Evolutionary conservation across 2,329 filamentous ascomycete species (phyloP), one percentile per base, ranked within the genome.

Genomic region (Fusarium anthophilum): DNA sequence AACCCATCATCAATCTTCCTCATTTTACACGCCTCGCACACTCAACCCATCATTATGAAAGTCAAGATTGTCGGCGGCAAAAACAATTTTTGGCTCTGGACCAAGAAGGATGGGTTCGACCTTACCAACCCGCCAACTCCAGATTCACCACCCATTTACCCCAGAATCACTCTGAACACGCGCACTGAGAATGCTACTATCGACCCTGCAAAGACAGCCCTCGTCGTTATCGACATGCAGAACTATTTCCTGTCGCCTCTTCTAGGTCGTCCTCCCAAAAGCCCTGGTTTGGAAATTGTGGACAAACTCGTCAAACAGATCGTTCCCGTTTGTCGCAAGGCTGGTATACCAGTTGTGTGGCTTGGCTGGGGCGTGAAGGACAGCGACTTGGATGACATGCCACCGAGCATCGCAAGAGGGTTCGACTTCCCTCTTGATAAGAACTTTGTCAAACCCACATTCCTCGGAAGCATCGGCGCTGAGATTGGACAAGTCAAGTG

Each of bases 21-120:
- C 5, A n/a, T 50, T 0, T 11, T 0, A 3, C 2, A 4, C 9
- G 28, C 9, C 28, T 50, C 5, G 3, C 3, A 5, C 6, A 3
- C 5, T 14, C 11, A 6, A 8, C 8, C 20, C 1, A 37, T 20
- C 17, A 24, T 11, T n/a, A 53, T 53, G n/a, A 45, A 35, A 10
- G 10, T 37, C 12, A 57, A 57, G 5, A 20, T 47, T 17, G 18
- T 57, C 11, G 55, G 55, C 2, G 41, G 55, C 0, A 47, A 9
- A 18, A 11, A 43, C 8, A 48, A 58, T 14, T 48, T 58, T 30
- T 58, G 41, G 55, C 55, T 48, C 13, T 58, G 55, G 55, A 28
- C 18, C 3, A 47, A 48, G 24, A 22, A 26, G 0, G 8, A 17
- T 10, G 55, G 41, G 6, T 58, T 58, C 20, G 39, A 47, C 1